Base-by-base conservation (phyloP, 1,139 yeast genomes). In the Sugiyamaella japonica region DNA sequence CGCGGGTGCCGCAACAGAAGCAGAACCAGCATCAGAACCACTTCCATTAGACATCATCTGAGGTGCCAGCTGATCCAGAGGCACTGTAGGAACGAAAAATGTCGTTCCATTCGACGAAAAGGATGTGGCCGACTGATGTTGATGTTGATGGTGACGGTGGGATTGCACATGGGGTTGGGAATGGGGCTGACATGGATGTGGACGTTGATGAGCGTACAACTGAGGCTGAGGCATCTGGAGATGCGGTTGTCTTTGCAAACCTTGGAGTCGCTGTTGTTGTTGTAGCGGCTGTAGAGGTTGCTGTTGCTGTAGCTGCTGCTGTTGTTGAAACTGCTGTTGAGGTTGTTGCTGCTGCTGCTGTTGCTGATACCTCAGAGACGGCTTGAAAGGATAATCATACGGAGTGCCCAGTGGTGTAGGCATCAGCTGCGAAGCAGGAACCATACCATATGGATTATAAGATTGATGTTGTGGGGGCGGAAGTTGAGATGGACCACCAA, bases 91-190 rank as follows among this genome's bases (percentile, higher is more conserved):
- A 52, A 63, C 50, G 50, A 52, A 64, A 40, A 62, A 64, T 9
- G 65, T 64, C 1, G 66, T 63, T 9, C 66, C 67, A 49, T 63
- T 60, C 2, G 63, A 57, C 12, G 66, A 59, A 38, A 58, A 60
- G 9, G 63, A 54, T 13, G 58, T 39, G 4, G 57, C 28, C 10
- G 52, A 20, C 3, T 40, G 51, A 40, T 38, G 50, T 43, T 13
- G 51, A 23, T 46, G 55, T 29, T 23, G 50, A 39, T 23, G 58
- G 45, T 34, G 51, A 31, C 37, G 50, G 20, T 49, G 44, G 31
- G 42, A 45, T 34, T 31, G 53, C 43, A 17, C 40, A 13, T 36
- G 53, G 34, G 43, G 36, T 41, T 36, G 43, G 9, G 23, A 9
- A 4, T 37, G 41, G 41, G 41, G 6, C 28, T 17, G 50, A 2